phyloP scores from a whole-genome alignment of 257 asterid species.

The Solanum bulbocastanum region DNA sequence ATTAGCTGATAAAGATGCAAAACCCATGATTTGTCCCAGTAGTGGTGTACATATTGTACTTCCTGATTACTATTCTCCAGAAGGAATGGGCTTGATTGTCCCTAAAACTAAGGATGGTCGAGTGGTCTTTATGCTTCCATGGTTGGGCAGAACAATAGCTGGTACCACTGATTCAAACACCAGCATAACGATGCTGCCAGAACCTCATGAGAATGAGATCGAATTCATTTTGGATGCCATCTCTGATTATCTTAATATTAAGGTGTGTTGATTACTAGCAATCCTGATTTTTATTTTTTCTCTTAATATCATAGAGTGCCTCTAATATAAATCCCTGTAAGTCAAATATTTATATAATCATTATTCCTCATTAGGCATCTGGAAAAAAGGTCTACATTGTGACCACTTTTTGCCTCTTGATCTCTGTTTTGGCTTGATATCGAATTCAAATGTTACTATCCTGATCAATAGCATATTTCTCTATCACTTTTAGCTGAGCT shows the following conservation, averaged over 20 bases:
- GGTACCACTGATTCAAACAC: conserved; percentile 97
- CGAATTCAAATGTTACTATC: not conserved
- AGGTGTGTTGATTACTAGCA: conserved; percentile 37
- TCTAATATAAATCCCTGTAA: not conserved
- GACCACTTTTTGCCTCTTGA: not conserved
- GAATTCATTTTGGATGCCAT: conserved; percentile 91
- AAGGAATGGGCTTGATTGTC: conserved; percentile 98
- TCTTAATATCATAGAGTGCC: not conserved
- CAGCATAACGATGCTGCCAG: conserved; percentile 83
- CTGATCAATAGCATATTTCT: not conserved
- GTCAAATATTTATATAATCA: not conserved
- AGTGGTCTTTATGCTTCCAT: conserved; percentile 96
- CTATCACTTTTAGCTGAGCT: not conserved
- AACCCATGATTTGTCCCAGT: conserved; percentile 84
- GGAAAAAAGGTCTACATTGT: not conserved
- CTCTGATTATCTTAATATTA: conserved; percentile 86
- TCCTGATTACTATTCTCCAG: conserved; percentile 98
- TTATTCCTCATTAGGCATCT: not conserved
- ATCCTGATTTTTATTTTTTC: not conserved
- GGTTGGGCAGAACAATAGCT: conserved; percentile 97
- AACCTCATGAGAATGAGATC: conserved; percentile 95
- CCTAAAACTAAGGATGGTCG: conserved; percentile 99
- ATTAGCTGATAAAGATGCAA: conserved; percentile 73
- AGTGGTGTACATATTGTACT: conserved; percentile 96
- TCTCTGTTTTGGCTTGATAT: not conserved